These are phyloP conservation scores for Starmerella bombi DNA, from an alignment of 805 yeast species.

Conservation along the genomic window DNA sequence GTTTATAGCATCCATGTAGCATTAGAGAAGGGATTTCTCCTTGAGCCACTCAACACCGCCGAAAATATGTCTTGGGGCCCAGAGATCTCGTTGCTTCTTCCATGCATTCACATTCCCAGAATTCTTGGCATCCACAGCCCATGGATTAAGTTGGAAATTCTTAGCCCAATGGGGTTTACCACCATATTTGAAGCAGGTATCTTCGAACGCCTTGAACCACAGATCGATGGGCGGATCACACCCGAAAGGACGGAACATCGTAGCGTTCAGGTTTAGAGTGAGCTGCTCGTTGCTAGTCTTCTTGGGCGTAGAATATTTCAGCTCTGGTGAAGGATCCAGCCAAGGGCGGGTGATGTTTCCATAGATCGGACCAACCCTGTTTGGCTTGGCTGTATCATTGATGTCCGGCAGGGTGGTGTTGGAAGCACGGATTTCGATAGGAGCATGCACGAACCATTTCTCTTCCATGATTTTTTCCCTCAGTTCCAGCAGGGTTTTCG, in stretches of 20 bases:
- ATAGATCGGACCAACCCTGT: conserved; percentile 50
- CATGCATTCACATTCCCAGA: conserved; percentile 51
- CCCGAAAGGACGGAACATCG: conserved; percentile 90
- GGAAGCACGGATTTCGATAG: conserved; percentile 87
- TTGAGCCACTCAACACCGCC: conserved; percentile 71
- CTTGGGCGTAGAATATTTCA: conserved; percentile 39
- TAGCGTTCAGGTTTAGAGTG: conserved; percentile 79
- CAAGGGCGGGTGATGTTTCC: conserved; percentile 77
- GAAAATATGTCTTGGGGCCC: conserved; percentile 76
- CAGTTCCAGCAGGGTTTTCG: conserved; percentile 42
- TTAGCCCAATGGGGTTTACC: conserved; percentile 99
- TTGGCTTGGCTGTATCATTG: conserved; percentile 9
- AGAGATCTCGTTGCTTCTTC: conserved; percentile 48
- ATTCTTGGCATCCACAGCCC: conserved; percentile 28
- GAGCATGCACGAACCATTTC: conserved; percentile 81
- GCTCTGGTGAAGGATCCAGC: conserved; percentile 64
- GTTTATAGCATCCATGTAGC: too few relatives aligned
- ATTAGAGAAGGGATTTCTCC: conserved; percentile 46
- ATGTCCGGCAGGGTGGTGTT: conserved; percentile 39
- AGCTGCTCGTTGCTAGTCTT: conserved; percentile 57
- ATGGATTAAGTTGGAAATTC: conserved; percentile 59
- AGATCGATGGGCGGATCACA: conserved; percentile 51
- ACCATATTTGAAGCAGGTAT: conserved; percentile 56
- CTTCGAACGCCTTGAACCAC: conserved; percentile 80
- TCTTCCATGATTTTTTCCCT: conserved; percentile 42